Base-by-base conservation (phyloP, 495 filamentous ascomycete genomes). In the Podospora pseudopauciseta region DNA sequence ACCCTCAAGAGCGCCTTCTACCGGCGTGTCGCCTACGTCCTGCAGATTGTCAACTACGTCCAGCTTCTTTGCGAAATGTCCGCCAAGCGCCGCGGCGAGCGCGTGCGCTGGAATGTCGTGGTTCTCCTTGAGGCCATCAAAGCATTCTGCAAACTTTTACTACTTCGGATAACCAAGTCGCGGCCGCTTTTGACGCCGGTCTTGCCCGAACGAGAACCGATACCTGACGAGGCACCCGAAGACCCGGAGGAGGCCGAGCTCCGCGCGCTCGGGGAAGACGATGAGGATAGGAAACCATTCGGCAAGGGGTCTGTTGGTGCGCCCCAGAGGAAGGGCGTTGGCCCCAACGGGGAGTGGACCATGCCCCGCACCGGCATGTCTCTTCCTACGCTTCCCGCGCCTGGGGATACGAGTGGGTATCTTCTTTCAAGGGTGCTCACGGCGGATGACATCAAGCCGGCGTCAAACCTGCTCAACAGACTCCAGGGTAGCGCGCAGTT, bases 371-470 rank as follows among this genome's bases (percentile, higher is more conserved):
- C 95, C 0, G 92, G 92, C 7, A 81, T 96, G 60, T 88, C 86
- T 7, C 86, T 99, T 39, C 94, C 96, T 0, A 87, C 84, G 53
- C 83, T 99, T 26, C 95, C 95, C 1, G 87, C 88, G 63, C 86
- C 89, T 9, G 84, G 86, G 28, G 92, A 95, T 73, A 91, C 97
- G 28, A 90, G 90, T 28, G 88, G 86, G 49, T 97, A 95, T 76
- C 86, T 99, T 20, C 90, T 96, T 58, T 88, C 88, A n/a, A 93
- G 94, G 64, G 95, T 97, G 19, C 83, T 99, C 28, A 97, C 92
- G 1, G 91, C 96, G 19, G 96, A 98, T 79, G 95, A 98, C 77
- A 93, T 99, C 81, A 97, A 97, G 76, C 89, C 93, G 4, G 89
- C 96, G 0, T 89, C 87, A 23, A 86, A 90, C 19, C 86, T 99